These are phyloP conservation scores for Gentiana macrophylla DNA, from an alignment of 257 asterid genomes.

Conservation along the genomic window DNA sequence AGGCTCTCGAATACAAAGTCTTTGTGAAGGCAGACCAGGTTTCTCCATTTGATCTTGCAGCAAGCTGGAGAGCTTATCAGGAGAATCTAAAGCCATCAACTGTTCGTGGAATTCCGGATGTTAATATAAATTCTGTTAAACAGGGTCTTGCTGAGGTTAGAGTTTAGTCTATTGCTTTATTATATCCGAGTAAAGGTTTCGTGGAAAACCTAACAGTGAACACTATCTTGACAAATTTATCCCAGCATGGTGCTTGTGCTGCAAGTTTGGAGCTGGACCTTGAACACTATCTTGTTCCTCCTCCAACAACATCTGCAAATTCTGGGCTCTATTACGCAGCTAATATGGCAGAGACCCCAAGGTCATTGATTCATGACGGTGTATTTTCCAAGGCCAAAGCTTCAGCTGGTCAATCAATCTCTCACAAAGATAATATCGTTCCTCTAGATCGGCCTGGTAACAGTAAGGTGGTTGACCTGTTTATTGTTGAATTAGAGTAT, in stretches of 20 bases:
- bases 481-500: slow-evolving; percentile 13
- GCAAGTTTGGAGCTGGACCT: slow-evolving; percentile 93
- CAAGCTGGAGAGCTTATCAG: slow-evolving; percentile 97
- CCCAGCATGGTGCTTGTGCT: slow-evolving; percentile 66
- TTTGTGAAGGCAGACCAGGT: slow-evolving; percentile 71
- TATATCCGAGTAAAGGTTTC: background rate
- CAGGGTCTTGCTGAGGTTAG: slow-evolving; percentile 49
- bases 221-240: slow-evolving; percentile 3
- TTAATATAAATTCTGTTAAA: slow-evolving; percentile 55
- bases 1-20: slow-evolving; percentile 67
- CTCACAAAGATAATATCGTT: slow-evolving; percentile 31
- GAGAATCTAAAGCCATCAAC: slow-evolving; percentile 86
- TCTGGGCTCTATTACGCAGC: slow-evolving; percentile 88
- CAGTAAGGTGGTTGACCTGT: slow-evolving; percentile 27
- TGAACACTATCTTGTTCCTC: slow-evolving; percentile 94
- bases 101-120: slow-evolving; percentile 89
- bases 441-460: slow-evolving; percentile 47
- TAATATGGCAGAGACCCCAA: slow-evolving; percentile 87
- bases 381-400: slow-evolving; percentile 49
- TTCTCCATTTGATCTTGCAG: slow-evolving; percentile 96
- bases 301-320: slow-evolving; percentile 75
- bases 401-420: slow-evolving; percentile 34
- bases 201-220: no score
- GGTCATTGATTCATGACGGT: slow-evolving; percentile 50
- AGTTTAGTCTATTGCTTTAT: background rate